Evolutionary conservation across 257 asterid genomes (phyloP), one percentile per base, ranked within the genome.

Genomic region (Rubia yunnanensis): DNA sequence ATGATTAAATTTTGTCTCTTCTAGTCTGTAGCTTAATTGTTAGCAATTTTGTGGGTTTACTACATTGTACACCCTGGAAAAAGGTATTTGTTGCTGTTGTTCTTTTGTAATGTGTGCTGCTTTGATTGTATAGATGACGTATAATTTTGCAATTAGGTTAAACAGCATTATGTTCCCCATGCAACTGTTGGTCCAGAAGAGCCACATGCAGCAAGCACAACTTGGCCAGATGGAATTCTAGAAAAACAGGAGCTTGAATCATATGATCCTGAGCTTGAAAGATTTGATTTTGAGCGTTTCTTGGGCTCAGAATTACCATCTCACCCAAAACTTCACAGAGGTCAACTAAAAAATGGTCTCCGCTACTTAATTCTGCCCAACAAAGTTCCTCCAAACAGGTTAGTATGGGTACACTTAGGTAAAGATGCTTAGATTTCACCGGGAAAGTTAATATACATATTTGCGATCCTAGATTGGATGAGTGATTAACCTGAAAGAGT

Each of bases 371-470:
- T 94, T 76, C 77, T 94, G 78, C 97, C 97, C 6, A 94, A 94
- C 82, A 94, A 90, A 85, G 95, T 90, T 67, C 99, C 99, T 41
- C 95, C 97, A 36, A 90, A 85, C 73, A 88, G 99, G 99, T 90
- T 32, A n/a, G 49, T 32, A 49, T 22, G 30, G 30, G 26, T 31
- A 15, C 60, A 28, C 30, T 65, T 11, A 7, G 27, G n/a, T 49
- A 5, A n/a, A 32, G 39, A 15, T 13, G 17, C 41, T 31, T 30
- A 53, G n/a, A 30, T 48, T 22, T 30, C 23, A 49, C 31, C 34
- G 11, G 15, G 15, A 63, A 39, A 63, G 38, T 56, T 63, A 63
- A 10, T 35, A 3, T 24, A 23, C 36, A 18, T 60, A 18, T n/a
- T 32, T 2, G 26, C 18, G 32, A 61, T 9, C 20, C 13, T 18